Evolutionary conservation across 352 stramenopile species (phyloP), one percentile per base, ranked within the genome.

Genomic region (Phytopythium boreale): DNA sequence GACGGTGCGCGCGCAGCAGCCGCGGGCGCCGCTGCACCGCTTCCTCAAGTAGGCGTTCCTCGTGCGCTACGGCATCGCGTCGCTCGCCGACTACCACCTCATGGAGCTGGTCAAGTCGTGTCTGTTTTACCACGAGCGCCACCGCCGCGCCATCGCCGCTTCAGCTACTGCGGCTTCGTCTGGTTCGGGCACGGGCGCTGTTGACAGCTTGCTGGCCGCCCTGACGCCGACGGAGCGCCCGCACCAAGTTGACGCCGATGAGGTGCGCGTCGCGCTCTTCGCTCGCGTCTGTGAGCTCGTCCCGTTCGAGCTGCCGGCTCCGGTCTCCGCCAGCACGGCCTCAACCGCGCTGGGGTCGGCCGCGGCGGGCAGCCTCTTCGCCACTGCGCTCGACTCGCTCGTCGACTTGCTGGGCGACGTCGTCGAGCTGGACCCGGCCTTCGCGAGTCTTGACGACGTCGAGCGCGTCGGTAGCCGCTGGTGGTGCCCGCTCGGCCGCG

Each of bases 81-180:
- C 71, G 7, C 76, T 92, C 17, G 78, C 80, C 7, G 83, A 92
- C 61, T 87, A 75, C 46, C 83, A 87, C 69, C 73, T 92, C 70
- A 78, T 92, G 67, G 80, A 92, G 68, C 46, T 89, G 43, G 74
- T 88, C 56, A 89, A 89, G 52, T 89, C 79, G 44, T 72, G 69
- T 15, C 60, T 88, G 9, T 87, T 76, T 43, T 81, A 85, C 69
- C 72, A 84, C 57, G 78, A 81, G 50, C 65, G 72, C n/a, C 71
- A 74, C 26, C 37, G 36, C 36, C 37, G 26, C 2, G 12, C 39
- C 8, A 10, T 34, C 39, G 24, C 19, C 22, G 12, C 46, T 4
- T 19, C 46, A n/a, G n/a, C n/a, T n/a, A n/a, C n/a, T n/a, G n/a
- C n/a, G n/a, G n/a, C n/a, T n/a, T n/a, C n/a, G n/a, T n/a, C n/a